Percentiles rank a stretch among this genome's conserved stretches.
phyloP scores from a whole-genome alignment of 1,139 yeast species.

The Blastobotrys ciferrii region DNA sequence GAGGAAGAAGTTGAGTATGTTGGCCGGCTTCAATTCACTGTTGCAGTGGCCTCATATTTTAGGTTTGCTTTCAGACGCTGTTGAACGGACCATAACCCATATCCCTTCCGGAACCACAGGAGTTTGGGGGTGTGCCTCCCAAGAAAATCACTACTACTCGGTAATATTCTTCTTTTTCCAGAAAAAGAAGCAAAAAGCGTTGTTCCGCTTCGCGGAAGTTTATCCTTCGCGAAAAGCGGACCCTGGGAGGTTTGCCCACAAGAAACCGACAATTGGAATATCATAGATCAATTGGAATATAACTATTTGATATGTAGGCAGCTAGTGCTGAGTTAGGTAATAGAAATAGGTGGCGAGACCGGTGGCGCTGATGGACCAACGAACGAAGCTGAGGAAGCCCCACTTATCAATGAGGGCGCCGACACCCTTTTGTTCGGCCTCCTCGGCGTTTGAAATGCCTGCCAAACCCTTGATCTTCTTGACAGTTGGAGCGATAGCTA shows the following conservation, averaged over 20 bases:
- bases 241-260: background rate
- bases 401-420: constrained; percentile 3
- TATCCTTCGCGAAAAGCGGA: background rate
- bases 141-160: no score
- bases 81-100: no score
- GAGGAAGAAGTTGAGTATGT: no score
- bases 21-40: no score
- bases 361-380: background rate
- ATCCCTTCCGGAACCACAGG: no score
- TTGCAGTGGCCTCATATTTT: no score
- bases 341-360: background rate
- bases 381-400: background rate
- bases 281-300: background rate
- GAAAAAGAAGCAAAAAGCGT: no score
- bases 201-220: no score
- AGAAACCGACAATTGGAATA: background rate
- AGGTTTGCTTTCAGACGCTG: no score
- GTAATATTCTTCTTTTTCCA: no score
- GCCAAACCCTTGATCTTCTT: background rate
- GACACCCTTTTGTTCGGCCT: background rate
- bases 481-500: background rate
- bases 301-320: no score
- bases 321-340: background rate
- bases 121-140: no score
- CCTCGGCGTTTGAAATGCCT: background rate